A percentile compares a stretch with the other conserved stretches of the same genome.
These are phyloP conservation scores for Polygonum maritimum DNA, from an alignment of 148 eudicot species.

Conservation along the genomic window DNA sequence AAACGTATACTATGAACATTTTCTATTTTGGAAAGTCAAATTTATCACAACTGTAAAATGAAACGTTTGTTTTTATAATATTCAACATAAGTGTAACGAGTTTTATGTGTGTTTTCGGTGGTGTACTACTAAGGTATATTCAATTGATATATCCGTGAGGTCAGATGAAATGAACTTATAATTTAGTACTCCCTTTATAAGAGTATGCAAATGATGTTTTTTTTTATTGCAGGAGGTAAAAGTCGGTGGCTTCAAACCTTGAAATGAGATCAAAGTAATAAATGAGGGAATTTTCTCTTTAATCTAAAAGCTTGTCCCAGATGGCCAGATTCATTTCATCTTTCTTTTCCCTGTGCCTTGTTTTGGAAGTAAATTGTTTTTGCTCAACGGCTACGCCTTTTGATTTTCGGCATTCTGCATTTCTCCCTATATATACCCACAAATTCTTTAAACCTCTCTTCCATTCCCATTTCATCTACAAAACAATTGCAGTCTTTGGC, in stretches of 20 bases:
- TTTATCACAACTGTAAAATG: too few species aligned
- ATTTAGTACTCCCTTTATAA: too few species aligned
- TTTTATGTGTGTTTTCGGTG: too few species aligned
- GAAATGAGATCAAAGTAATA: neutral
- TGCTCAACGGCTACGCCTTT: neutral
- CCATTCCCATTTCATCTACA: neutral
- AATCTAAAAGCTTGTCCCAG: neutral
- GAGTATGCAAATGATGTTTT: too few species aligned
- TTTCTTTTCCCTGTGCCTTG: neutral
- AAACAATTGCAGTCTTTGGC: neutral
- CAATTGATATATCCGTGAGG: too few species aligned
- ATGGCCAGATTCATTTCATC: neutral
- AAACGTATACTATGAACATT: too few species aligned
- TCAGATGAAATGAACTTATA: too few species aligned
- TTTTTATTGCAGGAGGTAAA: neutral
- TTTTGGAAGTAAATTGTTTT: neutral
- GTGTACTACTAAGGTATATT: too few species aligned
- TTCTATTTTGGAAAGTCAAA: too few species aligned
- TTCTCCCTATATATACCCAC: neutral
- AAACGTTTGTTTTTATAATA: too few species aligned
- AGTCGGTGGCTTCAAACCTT: neutral
- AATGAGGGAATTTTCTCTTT: neutral
- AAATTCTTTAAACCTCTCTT: neutral
- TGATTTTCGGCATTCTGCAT: neutral
- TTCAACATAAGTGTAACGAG: too few species aligned